These are phyloP conservation scores for Pythium rishiriense DNA, from an alignment of 352 stramenopile genomes.

Conservation along the genomic window DNA sequence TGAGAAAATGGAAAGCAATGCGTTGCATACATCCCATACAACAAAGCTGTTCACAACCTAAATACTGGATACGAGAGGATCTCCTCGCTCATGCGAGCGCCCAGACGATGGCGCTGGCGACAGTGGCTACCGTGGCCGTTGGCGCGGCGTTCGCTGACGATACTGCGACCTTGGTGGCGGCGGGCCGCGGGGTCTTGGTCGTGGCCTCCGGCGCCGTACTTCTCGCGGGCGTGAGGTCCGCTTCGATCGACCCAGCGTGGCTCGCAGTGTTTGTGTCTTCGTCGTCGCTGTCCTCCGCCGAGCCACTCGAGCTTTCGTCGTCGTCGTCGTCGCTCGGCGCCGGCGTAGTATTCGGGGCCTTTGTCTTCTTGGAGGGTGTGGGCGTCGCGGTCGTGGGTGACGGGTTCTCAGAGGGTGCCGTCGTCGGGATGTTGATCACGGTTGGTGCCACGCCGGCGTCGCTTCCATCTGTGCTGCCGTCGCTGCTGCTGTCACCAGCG, in stretches of 20 bases:
- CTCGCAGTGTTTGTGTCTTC: not conserved
- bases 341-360: not conserved
- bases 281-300: not conserved
- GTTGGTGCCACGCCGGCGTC: not conserved
- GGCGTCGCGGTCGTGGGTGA: not conserved
- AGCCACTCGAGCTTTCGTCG: not conserved
- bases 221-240: not conserved
- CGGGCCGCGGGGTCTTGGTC: not conserved
- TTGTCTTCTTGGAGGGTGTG: not conserved
- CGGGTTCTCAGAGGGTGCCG: not conserved
- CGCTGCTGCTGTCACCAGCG: not conserved
- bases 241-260: not conserved
- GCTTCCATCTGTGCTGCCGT: not conserved
- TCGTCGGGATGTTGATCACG: slow-evolving; percentile 5
- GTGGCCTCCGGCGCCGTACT: not conserved
- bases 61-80: not conserved
- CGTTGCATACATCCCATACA: too few species aligned
- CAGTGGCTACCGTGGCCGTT: not conserved
- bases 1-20: not conserved
- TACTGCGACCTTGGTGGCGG: not conserved
- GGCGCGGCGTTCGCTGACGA: not conserved
- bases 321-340: not conserved
- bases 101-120: not conserved
- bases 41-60: not conserved
- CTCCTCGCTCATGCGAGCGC: not conserved